These are phyloP conservation scores for Camillea tinctor DNA, from an alignment of 2,329 filamentous ascomycete genomes.

Conservation along the genomic window DNA sequence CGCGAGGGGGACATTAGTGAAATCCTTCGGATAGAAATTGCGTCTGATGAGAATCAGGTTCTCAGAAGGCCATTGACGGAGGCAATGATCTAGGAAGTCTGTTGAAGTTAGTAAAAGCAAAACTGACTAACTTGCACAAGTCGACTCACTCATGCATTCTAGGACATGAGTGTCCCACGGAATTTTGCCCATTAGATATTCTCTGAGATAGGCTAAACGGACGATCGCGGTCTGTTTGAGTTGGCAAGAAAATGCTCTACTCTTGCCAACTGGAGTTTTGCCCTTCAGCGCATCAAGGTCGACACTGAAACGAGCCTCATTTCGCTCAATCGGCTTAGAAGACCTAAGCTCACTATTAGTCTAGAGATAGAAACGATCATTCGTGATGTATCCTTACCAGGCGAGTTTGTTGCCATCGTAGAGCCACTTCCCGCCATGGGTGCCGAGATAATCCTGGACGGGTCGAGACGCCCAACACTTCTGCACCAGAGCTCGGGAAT, in stretches of 20 bases:
- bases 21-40: constrained; percentile 69
- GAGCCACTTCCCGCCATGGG: constrained; percentile 57
- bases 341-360: constrained; percentile 32
- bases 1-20: constrained; percentile 54
- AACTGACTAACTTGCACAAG: background rate
- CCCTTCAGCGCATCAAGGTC: constrained; percentile 60
- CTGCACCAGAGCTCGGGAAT: constrained; percentile 59
- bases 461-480: constrained; percentile 71
- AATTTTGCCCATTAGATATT: constrained; percentile 62
- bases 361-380: background rate
- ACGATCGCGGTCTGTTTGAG: constrained; percentile 67
- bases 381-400: constrained; percentile 59
- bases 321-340: constrained; percentile 39
- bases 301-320: constrained; percentile 57
- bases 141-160: constrained; percentile 66
- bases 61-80: constrained; percentile 75
- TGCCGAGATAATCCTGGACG: constrained; percentile 55
- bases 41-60: constrained; percentile 72
- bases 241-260: constrained; percentile 52
- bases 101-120: constrained; percentile 5
- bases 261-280: constrained; percentile 34
- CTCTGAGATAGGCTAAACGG: constrained; percentile 62
- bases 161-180: constrained; percentile 66
- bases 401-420: constrained; percentile 84
- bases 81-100: constrained; percentile 84